Percentiles rank a stretch among this genome's conserved stretches.
Evolutionary conservation across 306 rosid species (phyloP).

Genomic region (Inga oerstediana): DNA sequence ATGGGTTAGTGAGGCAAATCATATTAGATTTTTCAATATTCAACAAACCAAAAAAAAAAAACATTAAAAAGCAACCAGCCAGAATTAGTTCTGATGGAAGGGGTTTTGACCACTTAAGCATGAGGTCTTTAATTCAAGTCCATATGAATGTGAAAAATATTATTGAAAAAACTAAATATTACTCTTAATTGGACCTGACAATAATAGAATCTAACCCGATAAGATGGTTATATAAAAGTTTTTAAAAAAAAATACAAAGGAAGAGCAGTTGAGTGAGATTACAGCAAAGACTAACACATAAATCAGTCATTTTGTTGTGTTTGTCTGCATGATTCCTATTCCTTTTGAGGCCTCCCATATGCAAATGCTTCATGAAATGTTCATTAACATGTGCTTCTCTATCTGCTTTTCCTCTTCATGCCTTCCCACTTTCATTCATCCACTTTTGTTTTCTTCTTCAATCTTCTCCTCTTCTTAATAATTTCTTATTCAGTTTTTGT

Average conservation of each 20-base stretch:
- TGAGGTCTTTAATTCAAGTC: too few species aligned
- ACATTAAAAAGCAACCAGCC: too few species aligned
- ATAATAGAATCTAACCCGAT: too few species aligned
- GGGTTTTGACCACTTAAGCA: too few species aligned
- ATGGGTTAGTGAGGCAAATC: not conserved
- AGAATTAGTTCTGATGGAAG: too few species aligned
- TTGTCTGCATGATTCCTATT: constrained; percentile 48
- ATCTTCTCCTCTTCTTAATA: constrained; percentile 14
- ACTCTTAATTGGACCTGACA: too few species aligned
- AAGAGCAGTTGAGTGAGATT: constrained; percentile 31
- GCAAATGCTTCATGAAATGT: constrained; percentile 28
- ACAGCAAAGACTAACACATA: constrained; percentile 34
- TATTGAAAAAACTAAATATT: too few species aligned
- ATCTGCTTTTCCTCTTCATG: constrained; percentile 31
- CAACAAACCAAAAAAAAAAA: not conserved
- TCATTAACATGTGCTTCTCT: constrained; percentile 42
- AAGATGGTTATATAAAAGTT: too few species aligned
- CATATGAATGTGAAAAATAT: too few species aligned
- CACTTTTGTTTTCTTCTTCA: constrained; percentile 39
- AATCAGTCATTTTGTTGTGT: constrained; percentile 30
- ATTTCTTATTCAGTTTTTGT: constrained; percentile 4
- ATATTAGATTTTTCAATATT: not conserved
- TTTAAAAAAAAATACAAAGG: not conserved
- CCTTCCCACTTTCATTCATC: constrained; percentile 32
- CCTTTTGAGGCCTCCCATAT: constrained; percentile 28